Evolutionary conservation across 495 filamentous ascomycete species (phyloP).

Genomic region (Friedmanniomyces simplex): DNA sequence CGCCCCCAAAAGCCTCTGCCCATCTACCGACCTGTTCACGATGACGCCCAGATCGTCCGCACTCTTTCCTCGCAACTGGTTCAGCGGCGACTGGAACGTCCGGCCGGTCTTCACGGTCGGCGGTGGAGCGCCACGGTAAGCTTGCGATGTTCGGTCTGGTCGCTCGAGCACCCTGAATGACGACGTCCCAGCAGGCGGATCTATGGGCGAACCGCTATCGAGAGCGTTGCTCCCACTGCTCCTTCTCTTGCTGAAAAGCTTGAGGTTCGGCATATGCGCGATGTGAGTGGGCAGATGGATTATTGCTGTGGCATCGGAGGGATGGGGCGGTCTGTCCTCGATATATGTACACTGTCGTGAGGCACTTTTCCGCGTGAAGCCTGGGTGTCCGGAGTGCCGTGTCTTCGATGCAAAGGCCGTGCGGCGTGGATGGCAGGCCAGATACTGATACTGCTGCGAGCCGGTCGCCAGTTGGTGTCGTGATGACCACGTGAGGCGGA

Average conservation of each 20-base stretch:
- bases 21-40: constrained; percentile 19
- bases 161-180: constrained; percentile 26
- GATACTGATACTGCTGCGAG: neutral
- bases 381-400: no score
- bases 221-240: constrained; percentile 25
- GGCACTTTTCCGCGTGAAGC: no score
- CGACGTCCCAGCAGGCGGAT: constrained; percentile 3
- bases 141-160: constrained; percentile 5
- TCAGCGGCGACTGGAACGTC: constrained; percentile 20
- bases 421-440: no score
- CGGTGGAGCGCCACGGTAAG: constrained; percentile 2
- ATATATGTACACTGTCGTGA: no score
- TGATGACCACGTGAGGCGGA: no score
- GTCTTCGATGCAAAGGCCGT: no score
- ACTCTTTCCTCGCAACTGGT: constrained; percentile 6
- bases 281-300: neutral
- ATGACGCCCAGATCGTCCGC: constrained; percentile 11
- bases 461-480: neutral
- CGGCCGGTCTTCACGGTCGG: constrained; percentile 5
- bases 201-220: constrained; percentile 7
- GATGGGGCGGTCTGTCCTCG: neutral
- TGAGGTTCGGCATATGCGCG: constrained; percentile 22
- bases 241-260: constrained; percentile 23
- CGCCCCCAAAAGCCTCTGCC: neutral
- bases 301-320: neutral